Evolutionary conservation across 768 basidiomycete genomes (phyloP).

Genomic region (Guyanaporus albipodus): DNA sequence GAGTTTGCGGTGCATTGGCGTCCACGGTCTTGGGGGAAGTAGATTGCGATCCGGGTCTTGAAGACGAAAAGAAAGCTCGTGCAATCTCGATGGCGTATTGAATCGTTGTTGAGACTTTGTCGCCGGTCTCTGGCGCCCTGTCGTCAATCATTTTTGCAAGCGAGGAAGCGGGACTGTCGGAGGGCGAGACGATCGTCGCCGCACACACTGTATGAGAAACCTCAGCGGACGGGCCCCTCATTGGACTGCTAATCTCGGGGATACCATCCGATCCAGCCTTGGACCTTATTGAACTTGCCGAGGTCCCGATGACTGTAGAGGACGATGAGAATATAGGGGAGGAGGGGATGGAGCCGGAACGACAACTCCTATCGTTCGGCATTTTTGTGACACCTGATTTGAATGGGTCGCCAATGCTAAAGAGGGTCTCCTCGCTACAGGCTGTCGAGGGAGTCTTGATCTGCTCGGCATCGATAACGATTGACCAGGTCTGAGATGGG

Average conservation of each 20-base stretch:
- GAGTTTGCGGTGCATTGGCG: no score
- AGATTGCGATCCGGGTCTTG: no score
- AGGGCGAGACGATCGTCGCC: conserved; percentile 1
- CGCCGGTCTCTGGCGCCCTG: no score
- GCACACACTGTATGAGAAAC: neutral
- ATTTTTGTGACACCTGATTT: no score
- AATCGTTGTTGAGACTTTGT: no score
- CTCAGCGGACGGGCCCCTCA: neutral
- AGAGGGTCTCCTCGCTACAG: neutral
- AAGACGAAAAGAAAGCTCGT: no score
- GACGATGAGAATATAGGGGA: neutral
- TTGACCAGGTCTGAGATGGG: conserved; percentile 8
- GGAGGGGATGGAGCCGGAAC: neutral
- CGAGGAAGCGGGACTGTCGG: neutral
- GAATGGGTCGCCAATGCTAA: no score
- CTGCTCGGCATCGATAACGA: neutral
- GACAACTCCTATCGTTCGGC: neutral
- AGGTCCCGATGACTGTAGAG: neutral
- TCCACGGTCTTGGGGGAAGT: no score
- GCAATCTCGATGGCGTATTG: no score
- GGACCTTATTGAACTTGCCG: neutral
- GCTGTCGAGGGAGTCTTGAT: neutral
- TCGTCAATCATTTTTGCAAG: neutral
- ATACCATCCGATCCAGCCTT: neutral
- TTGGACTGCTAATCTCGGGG: neutral